Evolutionary conservation across 495 filamentous ascomycete genomes (phyloP), one percentile per base, ranked within the genome.

Genomic region (Achaetomiella virescens): DNA sequence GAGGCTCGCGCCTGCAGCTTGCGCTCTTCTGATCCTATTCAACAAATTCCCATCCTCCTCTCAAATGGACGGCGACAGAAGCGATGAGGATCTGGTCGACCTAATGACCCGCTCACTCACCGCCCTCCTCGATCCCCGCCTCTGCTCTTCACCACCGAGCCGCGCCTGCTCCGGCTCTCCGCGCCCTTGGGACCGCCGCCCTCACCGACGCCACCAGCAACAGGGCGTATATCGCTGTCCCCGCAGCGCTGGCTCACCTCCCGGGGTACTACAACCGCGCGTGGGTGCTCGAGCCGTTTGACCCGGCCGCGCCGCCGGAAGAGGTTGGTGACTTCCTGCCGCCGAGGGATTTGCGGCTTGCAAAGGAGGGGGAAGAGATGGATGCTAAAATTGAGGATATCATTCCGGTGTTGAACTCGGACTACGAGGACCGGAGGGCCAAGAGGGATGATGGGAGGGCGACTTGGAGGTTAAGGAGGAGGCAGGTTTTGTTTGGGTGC

Each of bases 281-380:
- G 2, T 64, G 64, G 61, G 46, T 57, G 0, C 6, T 67, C 14
- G 61, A 67, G 54, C 64, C 61, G 1, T 64, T 67, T 9, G 61
- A 66, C 31, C 56, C 58, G 0, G 22, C n/a, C 6, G 56, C 40
- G 1, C 8, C 11, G 31, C 46, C 48, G 10, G 58, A 61, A 29
- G 20, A 47, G 2, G 15, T 49, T 0, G 40, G 25, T 0, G 20
- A 29, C n/a, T 40, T 40, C 14, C 42, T 58, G 0, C 51, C 52
- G 38, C 18, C 17, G 15, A 5, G 25, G 11, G 42, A 40, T 29
- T 14, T 45, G 41, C 37, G 31, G 15, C 18, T 27, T 1, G 48
- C 20, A 4, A 11, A 14, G 24, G 53, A 29, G 2, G 51, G 33
- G 17, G 24, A 20, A 15, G 25, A 21, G 22, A 20, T 1, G 29